These are phyloP conservation scores for Phanerodontia chrysosporium DNA, from an alignment of 768 basidiomycete genomes.

Conservation along the genomic window DNA sequence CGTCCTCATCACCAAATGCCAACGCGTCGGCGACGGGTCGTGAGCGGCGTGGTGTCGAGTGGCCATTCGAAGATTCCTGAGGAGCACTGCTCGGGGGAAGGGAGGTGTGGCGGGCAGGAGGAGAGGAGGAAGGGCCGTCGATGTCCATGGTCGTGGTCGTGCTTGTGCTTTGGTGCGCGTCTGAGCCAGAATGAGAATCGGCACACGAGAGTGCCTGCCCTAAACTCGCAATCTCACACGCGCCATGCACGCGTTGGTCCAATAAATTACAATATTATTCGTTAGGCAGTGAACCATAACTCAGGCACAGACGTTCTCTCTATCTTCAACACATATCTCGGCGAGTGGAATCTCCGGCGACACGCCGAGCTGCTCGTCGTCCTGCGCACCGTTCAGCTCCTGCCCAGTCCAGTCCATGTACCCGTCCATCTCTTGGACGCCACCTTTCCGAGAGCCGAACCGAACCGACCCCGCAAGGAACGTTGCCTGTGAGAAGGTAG, in stretches of 20 bases:
- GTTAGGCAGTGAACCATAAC: too few species aligned
- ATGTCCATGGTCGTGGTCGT: conserved; percentile 43
- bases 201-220: conserved; percentile 45
- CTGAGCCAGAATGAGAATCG: conserved; percentile 20
- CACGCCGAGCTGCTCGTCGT: too few species aligned
- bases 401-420: too few species aligned
- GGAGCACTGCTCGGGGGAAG: conserved; percentile 49
- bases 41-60: conserved; percentile 12
- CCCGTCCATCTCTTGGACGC: too few species aligned
- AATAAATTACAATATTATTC: too few species aligned
- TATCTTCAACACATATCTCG: too few species aligned
- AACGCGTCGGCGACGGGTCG: conserved; percentile 30
- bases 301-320: too few species aligned
- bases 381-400: too few species aligned
- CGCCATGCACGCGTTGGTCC: not conserved
- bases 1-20: conserved; percentile 39
- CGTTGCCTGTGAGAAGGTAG: not conserved
- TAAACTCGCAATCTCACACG: conserved; percentile 29
- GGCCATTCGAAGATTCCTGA: conserved; percentile 26
- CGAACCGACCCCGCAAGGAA: too few species aligned
- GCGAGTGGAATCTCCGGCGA: too few species aligned
- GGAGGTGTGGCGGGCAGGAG: conserved; percentile 48
- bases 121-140: conserved; percentile 52
- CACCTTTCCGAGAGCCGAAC: too few species aligned
- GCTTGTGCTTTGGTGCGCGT: conserved; percentile 13